Evolutionary conservation across 805 yeast genomes (phyloP), one percentile per base, ranked within the genome.

Genomic region (Myxozyma neotropica): DNA sequence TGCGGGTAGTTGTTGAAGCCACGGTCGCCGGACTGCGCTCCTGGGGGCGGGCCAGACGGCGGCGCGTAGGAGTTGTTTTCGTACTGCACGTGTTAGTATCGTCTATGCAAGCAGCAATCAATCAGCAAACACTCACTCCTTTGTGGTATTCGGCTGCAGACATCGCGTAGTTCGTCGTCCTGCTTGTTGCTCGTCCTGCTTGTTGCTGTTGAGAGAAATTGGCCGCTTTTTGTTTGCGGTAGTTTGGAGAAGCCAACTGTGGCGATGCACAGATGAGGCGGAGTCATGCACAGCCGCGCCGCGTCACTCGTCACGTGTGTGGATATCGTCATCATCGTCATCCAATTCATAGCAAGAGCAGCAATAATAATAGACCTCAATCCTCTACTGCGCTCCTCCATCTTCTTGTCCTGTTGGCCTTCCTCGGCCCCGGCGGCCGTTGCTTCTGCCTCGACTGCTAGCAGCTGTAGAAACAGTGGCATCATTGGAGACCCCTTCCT

Each of bases 141-240:
- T 59, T 59, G 52, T 59, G 59, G 55, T 59, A 59, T 33, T 59
- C 63, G 10, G 63, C 63, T 13, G 63, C 63, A 21, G 63, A 59
- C 63, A 59, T 59, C 19, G 52, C 29, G 8, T 38, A 15, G n/a
- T 5, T 23, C 4, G 42, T 33, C 15, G 26, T n/a, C n/a, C n/a
- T n/a, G n/a, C n/a, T n/a, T n/a, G n/a, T n/a, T n/a, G n/a, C n/a
- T n/a, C n/a, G n/a, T n/a, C 6, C 50, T 26, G 33, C 23, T 23
- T 15, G 6, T n/a, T 12, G 50, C 39, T 4, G 33, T 17, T 12
- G 26, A 44, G 48, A 24, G 35, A 23, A 19, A n/a, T 24, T 23
- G 45, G 12, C 45, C 36, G 36, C 36, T n/a, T n/a, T n/a, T n/a
- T n/a, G n/a, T 7, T 38, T 38, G 21, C 42, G 33, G 33, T 29